phyloP scores from a whole-genome alignment of 768 basidiomycete genomes.

The Agaricus subrufescens region DNA sequence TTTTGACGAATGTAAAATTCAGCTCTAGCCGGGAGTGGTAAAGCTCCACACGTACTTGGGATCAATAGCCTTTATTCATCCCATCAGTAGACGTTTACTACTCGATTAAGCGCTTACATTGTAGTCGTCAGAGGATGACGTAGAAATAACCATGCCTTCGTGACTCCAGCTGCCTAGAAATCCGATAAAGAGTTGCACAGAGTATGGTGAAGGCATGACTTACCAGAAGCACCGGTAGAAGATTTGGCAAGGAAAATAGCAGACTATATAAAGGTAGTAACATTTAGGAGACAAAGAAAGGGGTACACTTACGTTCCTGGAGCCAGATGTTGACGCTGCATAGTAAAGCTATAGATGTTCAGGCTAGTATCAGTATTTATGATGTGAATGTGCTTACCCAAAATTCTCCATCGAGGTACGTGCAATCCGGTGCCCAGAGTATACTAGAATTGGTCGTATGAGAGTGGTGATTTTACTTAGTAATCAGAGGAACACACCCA shows the following conservation, averaged over 20 bases:
- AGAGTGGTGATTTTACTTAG: not conserved
- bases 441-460: conserved; percentile 17
- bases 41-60: conserved; percentile 34
- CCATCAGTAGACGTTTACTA: not conserved
- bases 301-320: conserved; percentile 20
- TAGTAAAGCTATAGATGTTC: conserved; percentile 39
- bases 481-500: conserved; percentile 22
- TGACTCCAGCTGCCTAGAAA: conserved; percentile 36
- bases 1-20: not conserved
- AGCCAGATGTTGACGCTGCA: conserved; percentile 50
- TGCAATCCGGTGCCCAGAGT: conserved; percentile 36
- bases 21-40: not conserved
- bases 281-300: not conserved
- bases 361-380: not conserved
- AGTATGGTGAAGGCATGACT: not conserved
- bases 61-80: conserved; percentile 39
- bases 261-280: conserved; percentile 24
- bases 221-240: conserved; percentile 39
- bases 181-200: no score
- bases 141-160: conserved; percentile 43
- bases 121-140: conserved; percentile 31
- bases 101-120: conserved; percentile 26
- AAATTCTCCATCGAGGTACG: conserved; percentile 25
- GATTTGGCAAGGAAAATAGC: conserved; percentile 54
- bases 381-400: conserved; percentile 15